Percentiles rank a stretch among this genome's conserved stretches.
These are phyloP conservation scores for Trichophaea hybrida DNA, from an alignment of 2,329 filamentous ascomycete genomes.

Conservation along the genomic window DNA sequence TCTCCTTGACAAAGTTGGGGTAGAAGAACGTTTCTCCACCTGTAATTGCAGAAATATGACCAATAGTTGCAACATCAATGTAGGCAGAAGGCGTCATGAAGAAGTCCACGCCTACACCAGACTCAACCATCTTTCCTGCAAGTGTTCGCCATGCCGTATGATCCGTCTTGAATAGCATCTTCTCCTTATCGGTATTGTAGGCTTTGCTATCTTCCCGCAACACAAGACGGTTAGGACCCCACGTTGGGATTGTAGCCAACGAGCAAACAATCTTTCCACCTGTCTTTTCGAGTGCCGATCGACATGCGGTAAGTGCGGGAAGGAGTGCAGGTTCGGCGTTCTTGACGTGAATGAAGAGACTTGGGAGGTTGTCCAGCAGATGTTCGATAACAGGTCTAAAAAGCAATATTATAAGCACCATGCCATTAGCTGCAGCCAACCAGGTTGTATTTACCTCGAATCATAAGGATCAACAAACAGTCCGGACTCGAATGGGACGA, in stretches of 20 bases:
- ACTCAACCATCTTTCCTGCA: conserved; percentile 73
- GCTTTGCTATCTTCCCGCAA: conserved; percentile 80
- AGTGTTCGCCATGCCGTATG: conserved; percentile 76
- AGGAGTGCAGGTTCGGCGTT: conserved; percentile 82
- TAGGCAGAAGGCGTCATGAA: conserved; percentile 74
- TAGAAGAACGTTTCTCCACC: conserved; percentile 95
- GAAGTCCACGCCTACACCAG: conserved; percentile 80
- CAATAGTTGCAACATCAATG: conserved; percentile 33
- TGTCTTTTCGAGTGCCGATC: conserved; percentile 70
- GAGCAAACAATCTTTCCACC: conserved; percentile 89
- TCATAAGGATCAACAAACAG: conserved; percentile 91
- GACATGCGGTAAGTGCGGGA: conserved; percentile 66
- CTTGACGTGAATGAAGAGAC: conserved; percentile 75
- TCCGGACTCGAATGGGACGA: conserved; percentile 79
- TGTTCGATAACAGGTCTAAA: conserved; percentile 59
- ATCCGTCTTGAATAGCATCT: conserved; percentile 81
- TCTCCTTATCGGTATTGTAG: conserved; percentile 74
- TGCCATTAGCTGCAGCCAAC: neutral
- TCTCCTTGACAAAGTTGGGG: conserved; percentile 80
- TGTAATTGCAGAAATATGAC: conserved; percentile 73
- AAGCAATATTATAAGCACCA: neutral
- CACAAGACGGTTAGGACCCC: conserved; percentile 73
- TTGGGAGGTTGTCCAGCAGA: conserved; percentile 70
- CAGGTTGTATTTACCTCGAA: conserved; percentile 44
- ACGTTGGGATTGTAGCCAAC: conserved; percentile 74